Evolutionary conservation across 1,139 yeast genomes (phyloP), one percentile per base, ranked within the genome.

Genomic region (Geotrichum histeridarum): DNA sequence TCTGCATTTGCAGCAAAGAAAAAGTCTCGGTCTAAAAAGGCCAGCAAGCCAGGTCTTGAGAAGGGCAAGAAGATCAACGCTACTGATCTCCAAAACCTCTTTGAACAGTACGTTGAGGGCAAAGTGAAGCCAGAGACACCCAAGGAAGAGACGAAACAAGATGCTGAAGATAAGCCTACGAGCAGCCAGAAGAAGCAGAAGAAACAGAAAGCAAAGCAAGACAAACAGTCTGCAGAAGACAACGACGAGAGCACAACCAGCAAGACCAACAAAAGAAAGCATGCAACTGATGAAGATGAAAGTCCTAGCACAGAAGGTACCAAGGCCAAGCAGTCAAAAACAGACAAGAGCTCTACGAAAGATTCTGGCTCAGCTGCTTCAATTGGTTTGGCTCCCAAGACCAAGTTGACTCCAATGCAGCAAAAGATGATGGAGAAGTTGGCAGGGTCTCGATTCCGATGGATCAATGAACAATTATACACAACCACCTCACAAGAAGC

Each of bases 391-490:
- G 54, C 64, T 9, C 44, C 48, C 38, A 59, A 57, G 38, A 62
- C 74, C 0, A 84, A 84, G 55, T 73, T 93, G 52, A 91, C 98
- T 0, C 96, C 97, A 14, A 73, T 94, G 61, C 99, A 94, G 69
- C 89, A 86, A 64, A 94, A 93, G 67, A 93, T 93, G 98, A 82
- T 89, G 83, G 90, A 88, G 50, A 93, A 93, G 69, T 78, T 93
- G 48, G 82, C 95, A 1, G 99, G 99, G 0, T 90, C 98, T 0
- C 75, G 99, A 63, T 93, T 93, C 72, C 78, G 99, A 69, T 93
- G 98, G 98, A 94, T 93, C 67, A 93, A 93, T 68, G 99, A 93
- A 69, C 95, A 91, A 67, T 75, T 93, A 31, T 93, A 93, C 66
- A 93, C 98, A 0, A 85, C 84, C 31, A 73, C 84, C 1, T 90